A percentile compares a stretch with the other conserved stretches of the same genome.
Conservation (phyloP, 129 eudicot species). For the Saussurea involucrata region DNA sequence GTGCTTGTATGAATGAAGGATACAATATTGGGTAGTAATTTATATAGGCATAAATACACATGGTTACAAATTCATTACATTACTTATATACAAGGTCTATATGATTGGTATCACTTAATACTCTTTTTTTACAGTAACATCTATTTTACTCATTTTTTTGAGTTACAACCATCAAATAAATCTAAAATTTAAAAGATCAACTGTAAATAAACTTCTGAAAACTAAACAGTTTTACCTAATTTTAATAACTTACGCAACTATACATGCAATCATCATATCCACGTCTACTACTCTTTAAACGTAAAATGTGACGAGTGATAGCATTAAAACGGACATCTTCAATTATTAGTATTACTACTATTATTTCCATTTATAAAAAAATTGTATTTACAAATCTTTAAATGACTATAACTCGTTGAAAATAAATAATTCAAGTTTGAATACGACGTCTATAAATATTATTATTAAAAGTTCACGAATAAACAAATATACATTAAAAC, state of each 20-base stretch:
- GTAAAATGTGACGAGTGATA: background rate
- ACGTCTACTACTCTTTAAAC: background rate
- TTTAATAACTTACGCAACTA: no score
- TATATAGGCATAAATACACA: constrained; percentile 27
- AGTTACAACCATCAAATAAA: background rate
- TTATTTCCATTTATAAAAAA: no score
- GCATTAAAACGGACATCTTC: background rate
- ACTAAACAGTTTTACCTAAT: no score
- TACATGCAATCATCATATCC: background rate
- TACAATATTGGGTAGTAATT: constrained; percentile 8
- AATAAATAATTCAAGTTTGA: background rate
- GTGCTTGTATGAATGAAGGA: constrained; percentile 15
- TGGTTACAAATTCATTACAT: background rate
- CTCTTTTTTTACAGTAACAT: background rate
- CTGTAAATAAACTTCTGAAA: no score
- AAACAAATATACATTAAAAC: background rate
- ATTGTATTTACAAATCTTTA: no score
- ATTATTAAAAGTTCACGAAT: background rate
- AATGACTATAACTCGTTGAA: no score
- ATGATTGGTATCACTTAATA: background rate
- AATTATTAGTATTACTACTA: no score
- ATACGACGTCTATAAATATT: background rate
- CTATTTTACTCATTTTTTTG: background rate
- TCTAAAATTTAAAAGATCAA: no score
- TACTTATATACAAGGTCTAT: background rate